Evolutionary conservation across 805 yeast species (phyloP).

Genomic region (Saturnispora hagleri): DNA sequence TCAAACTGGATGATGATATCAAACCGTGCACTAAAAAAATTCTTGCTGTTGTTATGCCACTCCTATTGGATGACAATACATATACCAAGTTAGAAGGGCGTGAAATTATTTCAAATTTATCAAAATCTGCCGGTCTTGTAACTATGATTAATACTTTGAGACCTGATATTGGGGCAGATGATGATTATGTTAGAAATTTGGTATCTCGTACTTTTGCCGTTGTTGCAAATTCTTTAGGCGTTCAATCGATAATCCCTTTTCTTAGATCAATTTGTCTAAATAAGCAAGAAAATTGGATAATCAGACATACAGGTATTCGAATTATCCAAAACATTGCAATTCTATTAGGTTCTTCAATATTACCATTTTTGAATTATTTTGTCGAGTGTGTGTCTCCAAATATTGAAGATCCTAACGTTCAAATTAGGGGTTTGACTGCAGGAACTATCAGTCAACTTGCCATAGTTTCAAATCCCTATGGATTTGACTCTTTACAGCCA

Average conservation of each 20-base stretch:
- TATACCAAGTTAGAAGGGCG: conserved; percentile 70
- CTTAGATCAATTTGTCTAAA: conserved; percentile 71
- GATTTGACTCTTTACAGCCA: conserved; percentile 76
- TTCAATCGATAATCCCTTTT: conserved; percentile 66
- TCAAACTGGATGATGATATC: conserved; percentile 52
- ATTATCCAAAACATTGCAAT: conserved; percentile 69
- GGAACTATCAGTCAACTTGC: conserved; percentile 67
- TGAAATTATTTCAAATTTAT: conserved; percentile 63
- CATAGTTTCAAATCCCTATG: conserved; percentile 76
- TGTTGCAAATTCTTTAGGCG: conserved; percentile 71
- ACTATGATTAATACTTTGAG: conserved; percentile 71
- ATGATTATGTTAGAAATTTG: conserved; percentile 68
- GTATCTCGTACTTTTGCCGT: conserved; percentile 79
- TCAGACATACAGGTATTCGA: conserved; percentile 75
- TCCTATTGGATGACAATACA: conserved; percentile 70
- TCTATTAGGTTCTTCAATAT: conserved; percentile 56
- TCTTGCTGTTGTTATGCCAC: conserved; percentile 65
- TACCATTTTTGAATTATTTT: conserved; percentile 64
- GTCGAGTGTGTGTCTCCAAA: conserved; percentile 52
- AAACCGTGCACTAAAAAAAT: conserved; percentile 70
- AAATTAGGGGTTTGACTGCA: conserved; percentile 64
- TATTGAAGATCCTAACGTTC: conserved; percentile 56
- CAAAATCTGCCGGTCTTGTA: conserved; percentile 77
- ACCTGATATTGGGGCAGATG: conserved; percentile 74
- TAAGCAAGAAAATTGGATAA: conserved; percentile 60